Evolutionary conservation across 805 yeast genomes (phyloP).

Genomic region (Komagataella phaffii): DNA sequence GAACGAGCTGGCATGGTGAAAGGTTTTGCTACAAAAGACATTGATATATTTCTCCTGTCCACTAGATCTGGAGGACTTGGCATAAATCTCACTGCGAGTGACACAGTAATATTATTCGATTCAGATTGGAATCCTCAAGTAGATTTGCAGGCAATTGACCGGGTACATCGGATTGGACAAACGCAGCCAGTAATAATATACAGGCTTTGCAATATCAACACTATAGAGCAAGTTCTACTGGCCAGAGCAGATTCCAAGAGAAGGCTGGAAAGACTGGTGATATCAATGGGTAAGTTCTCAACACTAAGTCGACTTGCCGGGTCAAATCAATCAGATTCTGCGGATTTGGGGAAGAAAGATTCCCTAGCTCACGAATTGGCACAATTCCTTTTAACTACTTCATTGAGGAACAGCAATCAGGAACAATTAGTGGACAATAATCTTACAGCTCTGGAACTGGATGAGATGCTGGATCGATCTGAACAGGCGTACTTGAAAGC

Average conservation of each 20-base stretch:
- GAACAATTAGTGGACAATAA: slow-evolving; percentile 9
- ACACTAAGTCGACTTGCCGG: slow-evolving; percentile 13
- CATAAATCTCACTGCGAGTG: slow-evolving; percentile 74
- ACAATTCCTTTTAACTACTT: slow-evolving; percentile 17
- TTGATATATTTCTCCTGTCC: slow-evolving; percentile 55
- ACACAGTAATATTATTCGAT: slow-evolving; percentile 80
- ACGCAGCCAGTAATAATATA: slow-evolving; percentile 69
- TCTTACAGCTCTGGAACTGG: slow-evolving; percentile 28
- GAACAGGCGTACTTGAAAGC: slow-evolving; percentile 23
- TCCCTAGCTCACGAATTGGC: slow-evolving; percentile 25
- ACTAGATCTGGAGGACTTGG: slow-evolving; percentile 96
- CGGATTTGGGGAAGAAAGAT: slow-evolving; percentile 9
- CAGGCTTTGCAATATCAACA: slow-evolving; percentile 62
- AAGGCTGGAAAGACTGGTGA: slow-evolving; percentile 62
- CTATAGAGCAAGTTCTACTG: slow-evolving; percentile 74
- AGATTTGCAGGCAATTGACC: slow-evolving; percentile 91
- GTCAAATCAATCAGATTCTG: neutral
- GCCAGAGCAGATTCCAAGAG: slow-evolving; percentile 73
- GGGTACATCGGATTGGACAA: slow-evolving; percentile 93
- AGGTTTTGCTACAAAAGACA: slow-evolving; percentile 25
- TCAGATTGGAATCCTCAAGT: slow-evolving; percentile 98
- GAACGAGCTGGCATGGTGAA: slow-evolving; percentile 54
- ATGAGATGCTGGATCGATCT: slow-evolving; percentile 36
- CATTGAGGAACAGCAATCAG: slow-evolving; percentile 2
- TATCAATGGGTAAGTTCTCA: slow-evolving; percentile 48